phyloP scores from a whole-genome alignment of 1,284 basidiomycete genomes.

The Anthracocystis walkeri region DNA sequence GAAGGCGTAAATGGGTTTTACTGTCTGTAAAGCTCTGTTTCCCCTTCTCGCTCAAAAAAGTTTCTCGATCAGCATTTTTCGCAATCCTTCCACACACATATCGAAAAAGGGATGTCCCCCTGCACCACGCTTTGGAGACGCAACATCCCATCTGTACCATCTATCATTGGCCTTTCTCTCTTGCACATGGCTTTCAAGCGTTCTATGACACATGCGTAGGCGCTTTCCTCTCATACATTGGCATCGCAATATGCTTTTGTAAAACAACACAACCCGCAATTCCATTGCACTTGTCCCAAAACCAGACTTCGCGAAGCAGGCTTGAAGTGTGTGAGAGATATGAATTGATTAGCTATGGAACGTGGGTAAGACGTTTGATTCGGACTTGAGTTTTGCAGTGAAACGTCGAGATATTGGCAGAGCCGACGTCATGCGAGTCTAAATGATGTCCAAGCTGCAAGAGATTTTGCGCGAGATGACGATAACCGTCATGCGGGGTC shows the following conservation, averaged over 20 bases:
- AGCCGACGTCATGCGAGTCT: no score
- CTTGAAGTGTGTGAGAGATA: neutral
- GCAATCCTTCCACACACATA: constrained; percentile 1
- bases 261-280: constrained; percentile 7
- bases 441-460: no score
- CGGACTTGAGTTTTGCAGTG: no score
- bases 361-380: no score
- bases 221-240: constrained; percentile 1
- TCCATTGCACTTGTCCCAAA: constrained; percentile 18
- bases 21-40: neutral
- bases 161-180: constrained; percentile 9
- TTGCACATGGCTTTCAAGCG: constrained; percentile 3
- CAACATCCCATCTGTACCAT: constrained; percentile 36
- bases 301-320: neutral
- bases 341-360: no score
- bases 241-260: constrained; percentile 14
- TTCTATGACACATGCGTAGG: constrained; percentile 6
- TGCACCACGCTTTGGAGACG: neutral
- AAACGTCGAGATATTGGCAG: no score
- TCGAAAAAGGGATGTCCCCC: constrained; percentile 17
- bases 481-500: no score
- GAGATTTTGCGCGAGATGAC: no score
- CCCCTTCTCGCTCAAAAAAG: constrained; percentile 4
- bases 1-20: constrained; percentile 58
- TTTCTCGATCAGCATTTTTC: constrained; percentile 19